Conservation (phyloP, 202 grass and related monocot genomes). For the Brachypodium distachyon region DNA sequence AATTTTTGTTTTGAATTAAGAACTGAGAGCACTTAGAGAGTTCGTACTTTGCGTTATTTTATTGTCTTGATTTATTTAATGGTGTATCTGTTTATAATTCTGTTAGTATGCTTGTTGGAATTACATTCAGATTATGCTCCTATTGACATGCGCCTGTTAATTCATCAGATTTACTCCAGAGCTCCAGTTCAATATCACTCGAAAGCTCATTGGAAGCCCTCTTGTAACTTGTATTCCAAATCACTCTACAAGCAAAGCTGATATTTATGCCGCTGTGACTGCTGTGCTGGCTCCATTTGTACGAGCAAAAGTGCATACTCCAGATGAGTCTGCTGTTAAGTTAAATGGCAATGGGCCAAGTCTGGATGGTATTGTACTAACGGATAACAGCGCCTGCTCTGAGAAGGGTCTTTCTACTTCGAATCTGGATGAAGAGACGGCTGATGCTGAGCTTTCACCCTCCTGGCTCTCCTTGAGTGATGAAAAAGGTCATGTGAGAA, state of each 20-base stretch:
- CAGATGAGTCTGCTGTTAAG: constrained; percentile 18
- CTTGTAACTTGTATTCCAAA: constrained; percentile 67
- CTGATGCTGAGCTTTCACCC: constrained; percentile 28
- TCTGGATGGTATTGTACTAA: constrained; percentile 71
- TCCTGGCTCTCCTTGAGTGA: constrained; percentile 69
- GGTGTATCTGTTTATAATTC: not conserved
- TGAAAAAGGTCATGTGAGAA: constrained; percentile 53
- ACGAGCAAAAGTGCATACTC: constrained; percentile 39
- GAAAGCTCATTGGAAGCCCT: constrained; percentile 78
- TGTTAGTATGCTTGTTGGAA: not conserved
- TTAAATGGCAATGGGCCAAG: constrained; percentile 56
- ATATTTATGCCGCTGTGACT: constrained; percentile 59
- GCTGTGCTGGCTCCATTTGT: constrained; percentile 55
- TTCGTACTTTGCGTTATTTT: constrained; percentile 2
- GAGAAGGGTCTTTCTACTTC: constrained; percentile 39
- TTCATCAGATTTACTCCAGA: constrained; percentile 47
- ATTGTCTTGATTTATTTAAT: not conserved
- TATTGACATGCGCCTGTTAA: constrained; percentile 16
- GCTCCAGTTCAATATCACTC: constrained; percentile 35
- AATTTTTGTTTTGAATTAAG: not conserved
- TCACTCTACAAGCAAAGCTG: constrained; percentile 39
- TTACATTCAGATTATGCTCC: not conserved
- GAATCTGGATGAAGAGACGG: constrained; percentile 34
- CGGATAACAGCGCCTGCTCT: constrained; percentile 30
- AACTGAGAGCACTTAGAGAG: not conserved